Evolutionary conservation across 352 stramenopile genomes (phyloP).

Genomic region (Pythium insidiosum): DNA sequence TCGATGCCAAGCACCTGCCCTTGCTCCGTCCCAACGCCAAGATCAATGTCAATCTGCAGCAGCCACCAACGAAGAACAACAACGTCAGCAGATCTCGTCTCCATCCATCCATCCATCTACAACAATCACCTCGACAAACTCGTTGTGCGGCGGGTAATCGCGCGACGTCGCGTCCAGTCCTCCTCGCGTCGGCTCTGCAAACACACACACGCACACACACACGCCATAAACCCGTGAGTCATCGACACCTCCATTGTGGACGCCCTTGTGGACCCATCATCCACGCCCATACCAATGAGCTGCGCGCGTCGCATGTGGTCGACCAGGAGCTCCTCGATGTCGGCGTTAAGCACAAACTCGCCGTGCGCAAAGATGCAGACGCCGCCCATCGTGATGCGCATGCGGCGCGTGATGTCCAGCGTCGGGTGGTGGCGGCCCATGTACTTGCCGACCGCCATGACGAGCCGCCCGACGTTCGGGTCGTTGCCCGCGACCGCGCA

Average conservation of each 20-base stretch:
- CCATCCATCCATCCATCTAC: too few relatives aligned
- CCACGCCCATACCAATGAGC: conserved; percentile 64
- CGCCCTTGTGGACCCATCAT: too few relatives aligned
- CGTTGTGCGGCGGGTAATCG: conserved; percentile 92
- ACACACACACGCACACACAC: not conserved
- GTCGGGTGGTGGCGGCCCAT: conserved; percentile 92
- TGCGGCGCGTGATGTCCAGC: conserved; percentile 65
- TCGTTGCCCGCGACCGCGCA: conserved; percentile 97
- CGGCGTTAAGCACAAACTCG: conserved; percentile 89
- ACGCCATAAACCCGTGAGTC: too few relatives aligned
- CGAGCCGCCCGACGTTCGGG: conserved; percentile 96
- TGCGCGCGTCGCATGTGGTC: conserved; percentile 93
- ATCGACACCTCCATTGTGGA: too few relatives aligned
- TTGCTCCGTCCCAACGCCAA: conserved; percentile 77
- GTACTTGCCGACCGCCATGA: conserved; percentile 95
- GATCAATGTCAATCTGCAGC: conserved; percentile 92
- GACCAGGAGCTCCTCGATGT: conserved; percentile 91
- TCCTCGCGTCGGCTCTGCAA: conserved; percentile 50
- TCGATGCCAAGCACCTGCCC: conserved; percentile 94
- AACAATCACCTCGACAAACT: conserved; percentile 88
- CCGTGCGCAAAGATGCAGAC: conserved; percentile 93
- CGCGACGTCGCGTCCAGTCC: conserved; percentile 70
- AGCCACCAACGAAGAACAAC: too few relatives aligned
- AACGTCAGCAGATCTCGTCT: too few relatives aligned
- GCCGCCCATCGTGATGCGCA: conserved; percentile 86